A percentile compares a stretch with the other conserved stretches of the same genome.
Conservation (phyloP, 176 grass and related monocot species). For the Carex myosuroides region DNA sequence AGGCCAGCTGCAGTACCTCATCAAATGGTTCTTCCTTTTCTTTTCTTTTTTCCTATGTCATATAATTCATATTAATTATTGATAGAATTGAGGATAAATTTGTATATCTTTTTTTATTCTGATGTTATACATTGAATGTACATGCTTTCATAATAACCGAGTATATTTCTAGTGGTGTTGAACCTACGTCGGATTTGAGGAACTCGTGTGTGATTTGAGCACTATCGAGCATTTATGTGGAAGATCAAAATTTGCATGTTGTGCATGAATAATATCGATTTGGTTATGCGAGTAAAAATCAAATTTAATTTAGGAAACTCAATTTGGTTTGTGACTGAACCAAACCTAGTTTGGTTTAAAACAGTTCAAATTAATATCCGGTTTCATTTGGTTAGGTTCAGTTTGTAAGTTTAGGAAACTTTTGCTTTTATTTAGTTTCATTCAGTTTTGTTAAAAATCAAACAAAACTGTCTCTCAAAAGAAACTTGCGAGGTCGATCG, state of each 20-base stretch:
- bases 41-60: neutral
- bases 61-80: neutral
- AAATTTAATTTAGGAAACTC: neutral
- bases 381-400: neutral
- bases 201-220: too few relatives aligned
- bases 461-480: neutral
- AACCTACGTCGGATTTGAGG: too few relatives aligned
- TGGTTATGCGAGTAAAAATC: neutral
- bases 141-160: too few relatives aligned
- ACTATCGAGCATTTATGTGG: too few relatives aligned
- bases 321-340: neutral
- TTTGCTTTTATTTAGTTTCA: neutral
- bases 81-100: neutral
- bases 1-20: conserved; percentile 73
- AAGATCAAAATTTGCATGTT: too few relatives aligned
- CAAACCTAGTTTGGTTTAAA: neutral
- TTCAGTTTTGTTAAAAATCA: neutral
- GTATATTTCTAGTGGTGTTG: too few relatives aligned
- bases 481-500: neutral
- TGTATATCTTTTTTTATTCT: neutral
- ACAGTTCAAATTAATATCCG: neutral
- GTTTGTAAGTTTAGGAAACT: neutral
- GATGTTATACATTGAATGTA: neutral
- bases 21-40: conserved; percentile 63
- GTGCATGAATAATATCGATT: neutral